Conservation (phyloP, 352 stramenopile genomes). For the Globisporangium ultimum region DNA sequence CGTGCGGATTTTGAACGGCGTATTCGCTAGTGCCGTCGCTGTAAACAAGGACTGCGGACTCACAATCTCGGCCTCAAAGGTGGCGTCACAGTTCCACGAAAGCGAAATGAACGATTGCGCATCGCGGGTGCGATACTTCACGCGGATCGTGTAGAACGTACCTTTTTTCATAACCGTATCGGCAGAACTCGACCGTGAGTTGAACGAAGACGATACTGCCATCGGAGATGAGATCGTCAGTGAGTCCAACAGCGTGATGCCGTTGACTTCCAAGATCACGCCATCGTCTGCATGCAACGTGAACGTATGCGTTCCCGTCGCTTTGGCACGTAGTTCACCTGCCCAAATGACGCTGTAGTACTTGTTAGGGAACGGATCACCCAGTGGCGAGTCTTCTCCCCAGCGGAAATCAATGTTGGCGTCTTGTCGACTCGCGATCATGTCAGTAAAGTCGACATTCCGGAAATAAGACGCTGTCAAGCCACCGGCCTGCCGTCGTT, state of each 20-base stretch:
- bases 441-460: slow-evolving; percentile 85
- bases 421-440: slow-evolving; percentile 75
- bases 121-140: slow-evolving; percentile 83
- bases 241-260: slow-evolving; percentile 58
- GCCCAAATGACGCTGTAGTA: slow-evolving; percentile 75
- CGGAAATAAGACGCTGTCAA: slow-evolving; percentile 91
- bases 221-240: slow-evolving; percentile 21
- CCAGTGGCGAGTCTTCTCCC: slow-evolving; percentile 54
- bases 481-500: slow-evolving; percentile 76
- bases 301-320: slow-evolving; percentile 76
- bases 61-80: slow-evolving; percentile 15
- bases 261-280: slow-evolving; percentile 72
- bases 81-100: slow-evolving; percentile 59
- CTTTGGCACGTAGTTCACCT: slow-evolving; percentile 45
- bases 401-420: slow-evolving; percentile 85
- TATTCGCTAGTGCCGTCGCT: slow-evolving; percentile 34
- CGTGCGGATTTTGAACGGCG: slow-evolving; percentile 58
- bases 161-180: slow-evolving; percentile 21
- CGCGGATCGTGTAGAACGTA: slow-evolving; percentile 72
- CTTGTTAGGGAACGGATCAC: slow-evolving; percentile 67
- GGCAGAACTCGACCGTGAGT: slow-evolving; percentile 8
- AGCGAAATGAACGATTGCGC: slow-evolving; percentile 84
- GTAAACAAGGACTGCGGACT: slow-evolving; percentile 33
- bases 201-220: slow-evolving; percentile 14
- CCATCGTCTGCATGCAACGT: slow-evolving; percentile 77